Evolutionary conservation across 768 basidiomycete genomes (phyloP).

Genomic region (Pisolithus microcarpus): DNA sequence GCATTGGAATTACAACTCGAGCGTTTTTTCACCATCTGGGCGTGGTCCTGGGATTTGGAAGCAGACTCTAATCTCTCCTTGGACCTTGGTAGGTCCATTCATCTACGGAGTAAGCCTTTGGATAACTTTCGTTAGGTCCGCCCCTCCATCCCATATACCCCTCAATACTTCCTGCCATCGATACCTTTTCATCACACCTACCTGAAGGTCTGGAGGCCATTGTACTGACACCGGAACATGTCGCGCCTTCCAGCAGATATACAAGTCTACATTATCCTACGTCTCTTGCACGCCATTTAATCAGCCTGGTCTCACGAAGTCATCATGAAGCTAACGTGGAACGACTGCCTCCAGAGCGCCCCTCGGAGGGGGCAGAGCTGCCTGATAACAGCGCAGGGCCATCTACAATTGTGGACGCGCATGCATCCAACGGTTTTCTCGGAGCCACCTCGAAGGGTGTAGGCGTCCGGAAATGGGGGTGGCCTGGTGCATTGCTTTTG

Average conservation of each 20-base stretch:
- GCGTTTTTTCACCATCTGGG: conserved; percentile 82
- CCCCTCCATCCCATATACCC: conserved; percentile 54
- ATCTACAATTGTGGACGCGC: conserved; percentile 7
- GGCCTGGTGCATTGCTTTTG: conserved; percentile 64
- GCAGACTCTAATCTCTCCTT: conserved; percentile 46
- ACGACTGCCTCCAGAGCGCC: conserved; percentile 13
- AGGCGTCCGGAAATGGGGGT: conserved; percentile 60
- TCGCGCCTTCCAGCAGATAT: conserved; percentile 52
- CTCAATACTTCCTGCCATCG: conserved; percentile 43
- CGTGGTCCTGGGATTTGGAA: conserved; percentile 79
- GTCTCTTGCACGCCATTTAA: conserved; percentile 49
- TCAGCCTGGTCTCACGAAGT: conserved; percentile 39
- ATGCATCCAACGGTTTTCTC: conserved; percentile 34
- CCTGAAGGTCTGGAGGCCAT: conserved; percentile 40
- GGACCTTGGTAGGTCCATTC: conserved; percentile 42
- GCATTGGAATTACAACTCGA: conserved; percentile 72
- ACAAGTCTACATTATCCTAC: conserved; percentile 39
- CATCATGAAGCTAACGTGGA: conserved; percentile 7
- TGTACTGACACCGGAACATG: conserved; percentile 45
- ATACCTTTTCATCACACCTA: conserved; percentile 43
- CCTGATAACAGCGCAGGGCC: conserved; percentile 19
- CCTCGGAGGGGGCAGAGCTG: neutral
- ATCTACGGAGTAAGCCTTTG: neutral
- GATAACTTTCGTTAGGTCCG: conserved; percentile 36
- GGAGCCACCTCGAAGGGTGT: conserved; percentile 42